Conservation (phyloP, 1,284 basidiomycete species). For the Athelia sp. region DNA sequence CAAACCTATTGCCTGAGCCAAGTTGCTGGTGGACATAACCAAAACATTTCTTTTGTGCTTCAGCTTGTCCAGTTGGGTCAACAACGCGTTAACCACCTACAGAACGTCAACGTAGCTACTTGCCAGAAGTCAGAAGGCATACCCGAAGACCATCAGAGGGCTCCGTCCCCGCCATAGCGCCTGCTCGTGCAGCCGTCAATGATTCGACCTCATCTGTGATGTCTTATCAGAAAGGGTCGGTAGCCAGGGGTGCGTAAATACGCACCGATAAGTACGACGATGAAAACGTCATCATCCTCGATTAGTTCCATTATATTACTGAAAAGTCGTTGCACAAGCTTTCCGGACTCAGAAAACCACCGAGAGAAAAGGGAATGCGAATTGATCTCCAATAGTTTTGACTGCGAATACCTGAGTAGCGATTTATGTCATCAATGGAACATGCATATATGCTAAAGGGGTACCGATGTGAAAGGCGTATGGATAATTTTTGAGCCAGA, state of each 20-base stretch:
- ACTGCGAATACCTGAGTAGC: constrained; percentile 70
- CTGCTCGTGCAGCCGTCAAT: constrained; percentile 87
- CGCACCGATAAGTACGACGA: constrained; percentile 90
- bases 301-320: constrained; percentile 83
- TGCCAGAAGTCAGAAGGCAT: constrained; percentile 16
- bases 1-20: constrained; percentile 90
- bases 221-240: constrained; percentile 5
- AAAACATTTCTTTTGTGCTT: constrained; percentile 91
- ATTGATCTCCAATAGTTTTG: constrained; percentile 94
- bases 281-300: constrained; percentile 87
- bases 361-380: constrained; percentile 94
- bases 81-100: constrained; percentile 94
- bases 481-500: constrained; percentile 92
- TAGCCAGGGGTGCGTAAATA: constrained; percentile 2
- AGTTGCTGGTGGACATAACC: constrained; percentile 95
- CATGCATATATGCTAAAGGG: constrained; percentile 12
- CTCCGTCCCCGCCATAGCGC: constrained; percentile 92
- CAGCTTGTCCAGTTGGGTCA: constrained; percentile 96
- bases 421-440: background rate
- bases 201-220: constrained; percentile 91
- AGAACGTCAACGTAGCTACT: constrained; percentile 1
- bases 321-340: constrained; percentile 94
- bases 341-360: constrained; percentile 99
- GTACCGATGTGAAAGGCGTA: constrained; percentile 80
- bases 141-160: constrained; percentile 94